These are phyloP conservation scores for Leishmania martiniquensis DNA, from an alignment of 208 protist species.

Conservation along the genomic window DNA sequence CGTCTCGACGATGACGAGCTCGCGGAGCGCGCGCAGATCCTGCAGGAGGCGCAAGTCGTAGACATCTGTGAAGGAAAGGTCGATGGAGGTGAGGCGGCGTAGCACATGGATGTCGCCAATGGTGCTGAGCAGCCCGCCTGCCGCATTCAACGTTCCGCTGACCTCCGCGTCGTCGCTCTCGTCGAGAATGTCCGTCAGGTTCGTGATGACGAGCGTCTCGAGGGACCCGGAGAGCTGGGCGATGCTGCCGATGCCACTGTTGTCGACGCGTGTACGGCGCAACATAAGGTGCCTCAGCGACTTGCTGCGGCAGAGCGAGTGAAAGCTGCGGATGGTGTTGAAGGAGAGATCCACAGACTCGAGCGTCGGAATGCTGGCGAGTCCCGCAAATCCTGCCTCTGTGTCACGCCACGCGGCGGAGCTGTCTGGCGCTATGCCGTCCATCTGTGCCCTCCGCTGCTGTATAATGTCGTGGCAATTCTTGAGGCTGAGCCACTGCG, in stretches of 20 bases:
- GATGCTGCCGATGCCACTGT: constrained; percentile 52
- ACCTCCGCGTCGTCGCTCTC: constrained; percentile 31
- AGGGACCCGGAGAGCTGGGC: constrained; percentile 47
- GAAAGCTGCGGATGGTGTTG: constrained; percentile 57
- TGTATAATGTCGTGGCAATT: constrained; percentile 62
- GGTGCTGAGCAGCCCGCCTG: constrained; percentile 46
- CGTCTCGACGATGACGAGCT: constrained; percentile 62
- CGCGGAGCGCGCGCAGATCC: constrained; percentile 27
- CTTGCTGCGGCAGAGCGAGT: constrained; percentile 57
- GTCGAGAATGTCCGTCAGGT: constrained; percentile 41
- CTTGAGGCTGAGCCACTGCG: constrained; percentile 68
- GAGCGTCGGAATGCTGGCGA: constrained; percentile 68
- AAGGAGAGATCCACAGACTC: constrained; percentile 70
- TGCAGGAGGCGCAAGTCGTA: constrained; percentile 52
- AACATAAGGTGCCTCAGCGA: constrained; percentile 62
- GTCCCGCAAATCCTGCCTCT: constrained; percentile 55
- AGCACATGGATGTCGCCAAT: constrained; percentile 40
- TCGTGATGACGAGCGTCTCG: constrained; percentile 60
- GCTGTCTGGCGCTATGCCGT: constrained; percentile 22
- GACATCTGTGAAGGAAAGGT: constrained; percentile 62
- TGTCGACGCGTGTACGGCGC: constrained; percentile 61
- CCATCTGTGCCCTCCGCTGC: constrained; percentile 38
- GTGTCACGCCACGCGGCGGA: constrained; percentile 28
- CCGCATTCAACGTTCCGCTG: constrained; percentile 15
- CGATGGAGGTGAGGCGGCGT: constrained; percentile 30